Evolutionary conservation across 768 basidiomycete species (phyloP).

Genomic region (Rhodotorula taiwanensis): DNA sequence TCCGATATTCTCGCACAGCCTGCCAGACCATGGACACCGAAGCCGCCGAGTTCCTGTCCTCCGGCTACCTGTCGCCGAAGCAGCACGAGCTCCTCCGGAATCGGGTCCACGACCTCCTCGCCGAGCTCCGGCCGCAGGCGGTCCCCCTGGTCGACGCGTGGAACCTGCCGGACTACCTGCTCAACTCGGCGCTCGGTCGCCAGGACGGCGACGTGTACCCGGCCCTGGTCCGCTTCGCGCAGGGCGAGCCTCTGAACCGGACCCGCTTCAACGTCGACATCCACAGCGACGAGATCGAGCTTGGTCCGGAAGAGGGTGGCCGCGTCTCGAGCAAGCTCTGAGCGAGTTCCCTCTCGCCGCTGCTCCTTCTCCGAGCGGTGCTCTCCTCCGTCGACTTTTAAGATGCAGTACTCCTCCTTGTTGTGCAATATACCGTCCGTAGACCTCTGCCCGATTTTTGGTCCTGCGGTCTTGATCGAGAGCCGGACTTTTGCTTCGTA

Average conservation of each 20-base stretch:
- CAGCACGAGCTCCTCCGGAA: slow-evolving; percentile 25
- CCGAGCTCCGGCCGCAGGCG: slow-evolving; percentile 38
- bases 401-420: too few relatives aligned
- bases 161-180: slow-evolving; percentile 35
- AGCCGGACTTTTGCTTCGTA: too few relatives aligned
- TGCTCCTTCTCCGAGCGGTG: too few relatives aligned
- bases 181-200: slow-evolving; percentile 33
- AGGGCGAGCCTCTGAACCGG: slow-evolving; percentile 36
- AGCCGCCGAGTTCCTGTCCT: slow-evolving; percentile 33
- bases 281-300: slow-evolving; percentile 16
- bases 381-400: too few relatives aligned
- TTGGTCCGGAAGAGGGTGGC: slow-evolving; percentile 13
- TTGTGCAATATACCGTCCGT: too few relatives aligned
- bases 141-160: slow-evolving; percentile 40
- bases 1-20: background rate
- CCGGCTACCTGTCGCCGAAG: slow-evolving; percentile 29
- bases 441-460: too few relatives aligned
- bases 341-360: background rate
- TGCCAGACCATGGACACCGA: slow-evolving; percentile 36
- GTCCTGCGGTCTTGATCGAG: too few relatives aligned
- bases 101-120: slow-evolving; percentile 31
- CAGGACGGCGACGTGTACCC: slow-evolving; percentile 31
- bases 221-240: slow-evolving; percentile 28
- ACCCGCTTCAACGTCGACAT: slow-evolving; percentile 34
- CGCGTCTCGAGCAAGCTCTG: slow-evolving; percentile 4